Conservation (phyloP, 371 early-diverging fungal genomes). For the Coemansia linderi region DNA sequence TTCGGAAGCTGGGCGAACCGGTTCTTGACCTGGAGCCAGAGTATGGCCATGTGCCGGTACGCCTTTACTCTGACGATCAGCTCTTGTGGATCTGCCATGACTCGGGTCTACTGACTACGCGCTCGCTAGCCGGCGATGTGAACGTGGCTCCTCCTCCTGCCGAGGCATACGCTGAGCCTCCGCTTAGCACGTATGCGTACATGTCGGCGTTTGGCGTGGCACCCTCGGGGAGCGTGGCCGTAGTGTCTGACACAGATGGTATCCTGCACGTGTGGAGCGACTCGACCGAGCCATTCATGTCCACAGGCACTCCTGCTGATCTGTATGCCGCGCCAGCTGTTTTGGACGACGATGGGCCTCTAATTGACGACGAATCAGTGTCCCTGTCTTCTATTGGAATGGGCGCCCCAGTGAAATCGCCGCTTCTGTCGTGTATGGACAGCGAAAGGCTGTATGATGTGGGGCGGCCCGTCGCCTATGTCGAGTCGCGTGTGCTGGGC, state of each 20-base stretch:
- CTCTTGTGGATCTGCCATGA: conserved; percentile 76
- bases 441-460: conserved; percentile 80
- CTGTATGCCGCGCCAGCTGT: neutral
- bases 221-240: conserved; percentile 28
- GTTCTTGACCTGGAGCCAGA: conserved; percentile 72
- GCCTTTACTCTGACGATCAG: conserved; percentile 67
- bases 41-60: conserved; percentile 64
- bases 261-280: conserved; percentile 50
- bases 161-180: conserved; percentile 20
- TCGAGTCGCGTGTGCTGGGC: conserved; percentile 73
- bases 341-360: neutral
- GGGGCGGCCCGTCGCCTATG: conserved; percentile 67
- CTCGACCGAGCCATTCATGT: conserved; percentile 18
- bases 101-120: conserved; percentile 40
- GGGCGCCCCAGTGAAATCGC: conserved; percentile 20
- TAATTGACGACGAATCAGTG: conserved; percentile 38
- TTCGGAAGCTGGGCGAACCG: conserved; percentile 68
- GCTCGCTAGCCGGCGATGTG: conserved; percentile 49
- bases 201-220: conserved; percentile 37
- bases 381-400: conserved; percentile 28
- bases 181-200: conserved; percentile 29
- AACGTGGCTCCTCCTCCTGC: conserved; percentile 3
- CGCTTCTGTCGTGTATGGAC: conserved; percentile 77
- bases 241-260: conserved; percentile 49
- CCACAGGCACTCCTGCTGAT: conserved; percentile 4